These are phyloP conservation scores for Papilionanthe hybrid DNA, from an alignment of 116 monocot genomes.

Conservation along the genomic window DNA sequence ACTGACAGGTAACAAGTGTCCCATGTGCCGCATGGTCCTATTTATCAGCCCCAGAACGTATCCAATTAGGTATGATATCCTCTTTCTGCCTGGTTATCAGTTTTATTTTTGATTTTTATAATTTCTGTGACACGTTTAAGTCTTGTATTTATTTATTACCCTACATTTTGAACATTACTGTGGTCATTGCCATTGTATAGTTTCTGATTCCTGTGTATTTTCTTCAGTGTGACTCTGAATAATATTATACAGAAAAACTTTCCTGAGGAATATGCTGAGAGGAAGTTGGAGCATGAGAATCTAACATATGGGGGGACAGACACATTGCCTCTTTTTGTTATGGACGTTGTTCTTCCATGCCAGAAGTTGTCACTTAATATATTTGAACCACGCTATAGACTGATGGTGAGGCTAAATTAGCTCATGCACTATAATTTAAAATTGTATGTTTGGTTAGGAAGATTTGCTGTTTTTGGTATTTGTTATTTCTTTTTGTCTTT, in stretches of 20 bases:
- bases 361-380: constrained; percentile 93
- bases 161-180: constrained; percentile 11
- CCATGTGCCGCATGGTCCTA: constrained; percentile 89
- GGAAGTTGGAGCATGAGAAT: constrained; percentile 70
- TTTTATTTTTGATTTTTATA: not conserved
- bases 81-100: not conserved
- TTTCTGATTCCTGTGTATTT: constrained; percentile 23
- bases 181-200: constrained; percentile 2
- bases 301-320: constrained; percentile 58
- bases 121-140: not conserved
- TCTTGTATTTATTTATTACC: not conserved
- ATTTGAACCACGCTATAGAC: constrained; percentile 98
- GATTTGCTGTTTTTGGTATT: not conserved
- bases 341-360: constrained; percentile 94
- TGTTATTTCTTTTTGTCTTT: not conserved
- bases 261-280: constrained; percentile 78
- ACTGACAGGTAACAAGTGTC: constrained; percentile 83
- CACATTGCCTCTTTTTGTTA: constrained; percentile 93
- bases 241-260: constrained; percentile 88
- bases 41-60: constrained; percentile 84
- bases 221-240: constrained; percentile 85
- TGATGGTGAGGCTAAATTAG: constrained; percentile 60
- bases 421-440: not conserved
- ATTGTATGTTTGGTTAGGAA: not conserved
- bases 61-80: constrained; percentile 65